Evolutionary conservation across 495 filamentous ascomycete species (phyloP), one percentile per base, ranked within the genome.

Genomic region (Pseudevernia furfuracea): DNA sequence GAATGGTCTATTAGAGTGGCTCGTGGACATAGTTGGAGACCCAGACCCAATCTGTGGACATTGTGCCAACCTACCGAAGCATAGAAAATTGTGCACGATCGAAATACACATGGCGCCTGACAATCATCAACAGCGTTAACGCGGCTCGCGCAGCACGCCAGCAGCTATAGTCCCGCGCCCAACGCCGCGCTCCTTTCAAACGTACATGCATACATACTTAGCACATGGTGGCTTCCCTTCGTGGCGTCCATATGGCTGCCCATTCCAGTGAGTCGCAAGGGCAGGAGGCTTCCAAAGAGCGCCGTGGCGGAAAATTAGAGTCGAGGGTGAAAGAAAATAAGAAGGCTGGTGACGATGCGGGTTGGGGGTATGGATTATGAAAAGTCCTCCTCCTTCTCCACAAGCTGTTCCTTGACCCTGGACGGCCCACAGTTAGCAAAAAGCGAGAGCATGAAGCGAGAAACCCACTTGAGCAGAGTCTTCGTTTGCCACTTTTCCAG

Each of bases 401-500:
- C 88, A 70, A 95, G 92, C 59, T 77, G 80, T 70, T 85, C 85
- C 84, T 96, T 96, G 70, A 96, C 79, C 70, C 46, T 49, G n/a
- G 12, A 25, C 3, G 4, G 11, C 46, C n/a, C 10, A 14, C 23
- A 25, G 5, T 49, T 14, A 49, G 46, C 46, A 7, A 25, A 3
- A 23, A 3, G 4, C n/a, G 1, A 12, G 23, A 25, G 46, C 6
- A 12, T 25, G n/a, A 12, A 28, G 17, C 1, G n/a, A 4, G 11
- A 12, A 25, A 25, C 46, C 17, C 46, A 49, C 46, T 85, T 82
- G 70, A 96, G 74, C 58, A 96, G 76, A 44, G 96, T 81, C n/a
- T n/a, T n/a, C n/a, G n/a, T n/a, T n/a, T n/a, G n/a, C n/a, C n/a
- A n/a, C n/a, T n/a, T n/a, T n/a, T n/a, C n/a, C n/a, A n/a, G n/a